Percentiles rank a stretch among this genome's conserved stretches.
phyloP scores from a whole-genome alignment of 768 basidiomycete species.

The Phaeotremella fagi region DNA sequence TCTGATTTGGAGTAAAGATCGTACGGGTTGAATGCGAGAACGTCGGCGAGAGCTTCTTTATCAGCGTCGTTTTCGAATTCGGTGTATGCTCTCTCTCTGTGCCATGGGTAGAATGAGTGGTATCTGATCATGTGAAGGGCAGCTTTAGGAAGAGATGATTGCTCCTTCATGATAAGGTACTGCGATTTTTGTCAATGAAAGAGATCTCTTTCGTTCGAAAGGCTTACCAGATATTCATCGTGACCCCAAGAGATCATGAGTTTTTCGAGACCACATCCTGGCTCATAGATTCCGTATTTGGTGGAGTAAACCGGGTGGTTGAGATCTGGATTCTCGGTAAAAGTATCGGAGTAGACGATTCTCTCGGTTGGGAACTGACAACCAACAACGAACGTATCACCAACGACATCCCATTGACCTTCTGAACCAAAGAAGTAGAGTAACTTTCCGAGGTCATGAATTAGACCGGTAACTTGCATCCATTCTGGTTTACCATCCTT shows the following conservation, averaged over 20 bases:
- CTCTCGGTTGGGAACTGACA: conserved; percentile 68
- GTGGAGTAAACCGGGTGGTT: conserved; percentile 37
- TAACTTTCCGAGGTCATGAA: conserved; percentile 83
- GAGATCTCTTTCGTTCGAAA: conserved; percentile 75
- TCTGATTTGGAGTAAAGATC: conserved; percentile 90
- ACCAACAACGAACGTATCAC: conserved; percentile 76
- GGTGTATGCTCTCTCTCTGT: conserved; percentile 76
- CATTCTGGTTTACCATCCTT: conserved; percentile 48
- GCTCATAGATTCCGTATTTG: conserved; percentile 45
- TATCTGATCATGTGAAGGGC: conserved; percentile 88
- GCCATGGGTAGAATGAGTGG: conserved; percentile 96
- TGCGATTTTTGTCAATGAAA: too few species aligned
- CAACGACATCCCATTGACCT: conserved; percentile 94
- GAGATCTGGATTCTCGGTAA: conserved; percentile 45
- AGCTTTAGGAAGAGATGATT: conserved; percentile 72
- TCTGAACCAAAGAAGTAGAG: conserved; percentile 61
- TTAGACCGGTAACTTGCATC: conserved; percentile 65
- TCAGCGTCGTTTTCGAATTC: conserved; percentile 69
- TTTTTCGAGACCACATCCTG: conserved; percentile 45
- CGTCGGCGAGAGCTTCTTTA: conserved; percentile 53
- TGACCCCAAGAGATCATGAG: conserved; percentile 73
- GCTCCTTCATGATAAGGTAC: too few species aligned
- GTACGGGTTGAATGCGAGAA: conserved; percentile 85
- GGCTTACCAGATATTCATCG: conserved; percentile 84
- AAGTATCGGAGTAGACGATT: conserved; percentile 47